Evolutionary conservation across 331 rosid species (phyloP).

Genomic region (Saraca asoca): DNA sequence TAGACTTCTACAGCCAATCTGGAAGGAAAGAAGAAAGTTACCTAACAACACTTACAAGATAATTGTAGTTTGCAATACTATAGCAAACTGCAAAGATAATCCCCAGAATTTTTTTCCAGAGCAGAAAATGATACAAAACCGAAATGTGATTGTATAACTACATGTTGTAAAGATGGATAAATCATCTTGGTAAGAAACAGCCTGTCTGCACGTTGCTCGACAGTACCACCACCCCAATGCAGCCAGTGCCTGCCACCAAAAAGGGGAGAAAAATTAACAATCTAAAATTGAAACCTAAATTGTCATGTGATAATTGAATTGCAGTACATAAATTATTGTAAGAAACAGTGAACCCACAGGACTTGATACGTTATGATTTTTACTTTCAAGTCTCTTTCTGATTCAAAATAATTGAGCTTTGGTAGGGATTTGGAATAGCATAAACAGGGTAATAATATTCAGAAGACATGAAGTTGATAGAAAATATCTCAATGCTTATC

Average conservation of each 20-base stretch:
- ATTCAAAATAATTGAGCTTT: neutral
- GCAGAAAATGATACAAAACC: neutral
- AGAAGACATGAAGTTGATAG: neutral
- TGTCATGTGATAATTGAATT: conserved; percentile 9
- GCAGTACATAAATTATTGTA: neutral
- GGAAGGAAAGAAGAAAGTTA: too few relatives aligned
- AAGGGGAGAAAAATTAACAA: conserved; percentile 7
- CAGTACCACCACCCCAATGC: conserved; percentile 85
- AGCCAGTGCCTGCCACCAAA: conserved; percentile 64
- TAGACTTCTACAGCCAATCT: too few relatives aligned
- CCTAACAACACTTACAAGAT: neutral
- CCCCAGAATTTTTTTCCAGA: neutral
- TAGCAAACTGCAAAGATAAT: too few relatives aligned
- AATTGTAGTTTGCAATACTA: neutral
- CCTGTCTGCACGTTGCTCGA: conserved; percentile 96
- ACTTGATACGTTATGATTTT: too few relatives aligned
- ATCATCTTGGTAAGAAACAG: conserved; percentile 88
- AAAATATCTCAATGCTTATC: too few relatives aligned
- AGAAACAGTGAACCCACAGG: neutral
- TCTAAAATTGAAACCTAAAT: conserved; percentile 22
- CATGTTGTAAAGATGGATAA: neutral
- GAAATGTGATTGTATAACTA: too few relatives aligned
- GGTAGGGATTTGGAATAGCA: neutral
- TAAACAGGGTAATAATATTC: conserved; percentile 1
- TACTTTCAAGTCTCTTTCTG: neutral